Evolutionary conservation across 768 basidiomycete species (phyloP).

Genomic region (Tephrocybe sp.): DNA sequence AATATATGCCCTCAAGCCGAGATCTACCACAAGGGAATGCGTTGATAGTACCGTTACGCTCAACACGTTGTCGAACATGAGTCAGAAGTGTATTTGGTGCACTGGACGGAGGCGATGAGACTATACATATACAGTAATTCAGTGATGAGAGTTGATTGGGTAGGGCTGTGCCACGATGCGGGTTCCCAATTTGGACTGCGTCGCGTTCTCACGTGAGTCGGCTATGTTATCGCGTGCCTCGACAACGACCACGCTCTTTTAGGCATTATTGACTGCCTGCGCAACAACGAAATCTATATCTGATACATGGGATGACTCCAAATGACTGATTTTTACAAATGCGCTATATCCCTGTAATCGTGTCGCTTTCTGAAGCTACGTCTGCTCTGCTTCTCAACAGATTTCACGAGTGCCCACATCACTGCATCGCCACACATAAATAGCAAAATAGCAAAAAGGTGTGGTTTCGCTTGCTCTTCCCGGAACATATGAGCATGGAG

Average conservation of each 20-base stretch:
- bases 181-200: neutral
- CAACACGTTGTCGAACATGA: neutral
- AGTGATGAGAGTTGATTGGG: neutral
- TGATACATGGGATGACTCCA: neutral
- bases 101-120: conserved; percentile 7
- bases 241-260: neutral
- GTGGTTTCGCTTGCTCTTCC: too few relatives aligned
- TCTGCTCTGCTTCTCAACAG: neutral
- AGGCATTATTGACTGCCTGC: neutral
- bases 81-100: neutral
- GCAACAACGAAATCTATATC: neutral
- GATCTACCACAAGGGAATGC: neutral
- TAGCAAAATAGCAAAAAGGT: too few relatives aligned
- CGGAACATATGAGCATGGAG: too few relatives aligned
- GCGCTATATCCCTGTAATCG: neutral
- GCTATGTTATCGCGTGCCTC: neutral
- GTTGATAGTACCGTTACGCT: neutral
- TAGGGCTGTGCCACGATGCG: conserved; percentile 3
- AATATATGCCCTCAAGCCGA: neutral
- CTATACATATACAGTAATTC: conserved; percentile 3
- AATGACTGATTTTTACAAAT: neutral
- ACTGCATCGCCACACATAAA: too few relatives aligned
- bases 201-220: conserved; percentile 7
- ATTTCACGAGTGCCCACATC: too few relatives aligned
- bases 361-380: neutral